Evolutionary conservation across 345 rosid genomes (phyloP).

Genomic region (sweet orange (Citrus sinensis)): DNA sequence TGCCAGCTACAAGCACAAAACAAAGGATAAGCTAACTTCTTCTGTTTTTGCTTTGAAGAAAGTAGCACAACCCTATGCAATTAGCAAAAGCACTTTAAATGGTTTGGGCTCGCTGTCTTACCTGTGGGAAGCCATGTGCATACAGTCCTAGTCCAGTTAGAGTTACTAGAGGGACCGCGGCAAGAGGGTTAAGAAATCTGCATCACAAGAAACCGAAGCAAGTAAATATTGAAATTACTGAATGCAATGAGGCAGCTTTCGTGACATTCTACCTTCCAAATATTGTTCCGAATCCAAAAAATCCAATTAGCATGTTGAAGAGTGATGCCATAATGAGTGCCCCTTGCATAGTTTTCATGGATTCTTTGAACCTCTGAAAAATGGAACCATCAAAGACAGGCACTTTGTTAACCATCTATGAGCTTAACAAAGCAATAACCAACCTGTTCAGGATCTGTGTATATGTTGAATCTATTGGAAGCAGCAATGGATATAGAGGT

Average conservation of each 20-base stretch:
- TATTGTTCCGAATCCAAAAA: slow-evolving; percentile 81
- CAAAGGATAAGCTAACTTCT: background rate
- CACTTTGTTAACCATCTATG: background rate
- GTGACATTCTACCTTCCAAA: slow-evolving; percentile 42
- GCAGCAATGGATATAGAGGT: slow-evolving; percentile 65
- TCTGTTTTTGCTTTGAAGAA: background rate
- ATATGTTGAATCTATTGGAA: slow-evolving; percentile 33
- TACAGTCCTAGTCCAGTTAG: slow-evolving; percentile 84
- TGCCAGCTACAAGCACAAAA: slow-evolving; percentile 48
- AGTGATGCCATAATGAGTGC: slow-evolving; percentile 71
- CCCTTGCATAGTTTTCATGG: slow-evolving; percentile 79
- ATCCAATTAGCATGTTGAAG: slow-evolving; percentile 60
- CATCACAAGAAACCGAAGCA: slow-evolving; percentile 15
- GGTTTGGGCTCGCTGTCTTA: slow-evolving; percentile 15
- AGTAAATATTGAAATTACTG: background rate
- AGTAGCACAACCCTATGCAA: background rate
- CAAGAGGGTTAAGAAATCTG: slow-evolving; percentile 78
- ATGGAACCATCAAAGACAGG: background rate
- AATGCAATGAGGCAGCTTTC: background rate
- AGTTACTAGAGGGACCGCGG: slow-evolving; percentile 76
- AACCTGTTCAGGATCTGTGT: slow-evolving; percentile 57
- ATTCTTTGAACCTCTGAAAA: slow-evolving; percentile 52
- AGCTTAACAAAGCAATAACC: background rate
- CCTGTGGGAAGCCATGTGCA: slow-evolving; percentile 72
- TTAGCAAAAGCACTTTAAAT: background rate